A percentile compares a stretch with the other conserved stretches of the same genome.
Conservation (phyloP, 805 yeast species). For the Metschnikowia noctiluminum region DNA sequence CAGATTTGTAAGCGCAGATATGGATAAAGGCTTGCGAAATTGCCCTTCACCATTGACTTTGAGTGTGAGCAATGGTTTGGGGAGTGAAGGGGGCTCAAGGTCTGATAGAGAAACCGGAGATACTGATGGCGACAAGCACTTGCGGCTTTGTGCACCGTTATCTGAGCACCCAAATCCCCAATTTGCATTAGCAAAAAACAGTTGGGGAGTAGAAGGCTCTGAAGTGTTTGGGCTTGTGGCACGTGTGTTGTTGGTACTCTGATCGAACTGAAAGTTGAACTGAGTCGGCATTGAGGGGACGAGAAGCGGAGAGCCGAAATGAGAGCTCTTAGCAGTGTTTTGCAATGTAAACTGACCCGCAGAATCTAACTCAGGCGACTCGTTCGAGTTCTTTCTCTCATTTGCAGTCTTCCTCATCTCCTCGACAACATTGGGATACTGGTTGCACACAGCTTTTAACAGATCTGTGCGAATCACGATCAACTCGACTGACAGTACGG, state of each 20-base stretch:
- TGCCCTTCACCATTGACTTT: slow-evolving; percentile 7
- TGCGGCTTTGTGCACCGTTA: background rate
- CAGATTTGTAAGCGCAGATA: slow-evolving; percentile 6
- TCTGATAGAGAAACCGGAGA: slow-evolving; percentile 18
- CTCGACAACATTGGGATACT: slow-evolving; percentile 56
- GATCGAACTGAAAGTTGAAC: slow-evolving; percentile 1
- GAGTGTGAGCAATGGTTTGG: slow-evolving; percentile 4
- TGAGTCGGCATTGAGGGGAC: background rate
- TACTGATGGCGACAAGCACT: slow-evolving; percentile 12
- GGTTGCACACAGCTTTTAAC: slow-evolving; percentile 49
- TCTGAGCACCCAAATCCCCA: slow-evolving; percentile 18
- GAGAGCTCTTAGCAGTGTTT: background rate
- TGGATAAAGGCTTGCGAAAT: slow-evolving; percentile 15
- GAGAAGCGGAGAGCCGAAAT: background rate
- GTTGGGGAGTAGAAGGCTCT: slow-evolving; percentile 9
- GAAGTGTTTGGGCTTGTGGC: background rate
- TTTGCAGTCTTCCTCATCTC: slow-evolving; percentile 62
- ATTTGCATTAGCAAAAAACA: slow-evolving; percentile 18
- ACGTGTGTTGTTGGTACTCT: background rate
- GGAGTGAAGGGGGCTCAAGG: slow-evolving; percentile 6
- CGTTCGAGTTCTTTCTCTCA: slow-evolving; percentile 35
- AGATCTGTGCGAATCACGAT: slow-evolving; percentile 56
- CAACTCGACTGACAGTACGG: slow-evolving; percentile 58
- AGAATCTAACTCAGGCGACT: background rate
- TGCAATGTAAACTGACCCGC: background rate